Conservation (phyloP, 2,329 filamentous ascomycete species). For the Thelonectria olida region DNA sequence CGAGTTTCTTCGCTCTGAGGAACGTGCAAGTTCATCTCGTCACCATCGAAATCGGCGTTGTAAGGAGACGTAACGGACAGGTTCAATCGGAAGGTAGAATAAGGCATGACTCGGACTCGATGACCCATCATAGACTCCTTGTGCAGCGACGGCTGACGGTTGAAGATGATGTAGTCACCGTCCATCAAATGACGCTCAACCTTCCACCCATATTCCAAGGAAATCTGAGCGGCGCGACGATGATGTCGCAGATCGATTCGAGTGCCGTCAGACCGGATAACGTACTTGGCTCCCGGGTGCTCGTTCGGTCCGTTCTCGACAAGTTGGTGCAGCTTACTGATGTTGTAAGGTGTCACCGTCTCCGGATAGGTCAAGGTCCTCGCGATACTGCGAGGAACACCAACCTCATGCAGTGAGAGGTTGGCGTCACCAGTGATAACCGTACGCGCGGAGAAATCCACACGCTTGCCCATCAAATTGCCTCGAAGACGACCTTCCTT, state of each 20-base stretch:
- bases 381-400: constrained; percentile 93
- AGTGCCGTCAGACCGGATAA: constrained; percentile 92
- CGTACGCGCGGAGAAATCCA: constrained; percentile 98
- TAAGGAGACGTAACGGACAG: constrained; percentile 97
- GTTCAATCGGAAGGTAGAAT: constrained; percentile 97
- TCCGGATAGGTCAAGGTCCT: constrained; percentile 95
- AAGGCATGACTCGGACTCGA: constrained; percentile 96
- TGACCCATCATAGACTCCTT: constrained; percentile 99
- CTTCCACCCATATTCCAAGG: constrained; percentile 96
- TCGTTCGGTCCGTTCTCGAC: constrained; percentile 95
- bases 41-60: constrained; percentile 99
- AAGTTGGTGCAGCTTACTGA: constrained; percentile 86
- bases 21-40: constrained; percentile 99
- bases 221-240: constrained; percentile 85
- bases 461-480: constrained; percentile 99
- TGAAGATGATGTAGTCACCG: constrained; percentile 99
- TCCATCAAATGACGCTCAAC: constrained; percentile 97
- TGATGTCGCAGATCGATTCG: constrained; percentile 95
- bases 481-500: constrained; percentile 98
- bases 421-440: constrained; percentile 99
- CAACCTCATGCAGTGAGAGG: constrained; percentile 94
- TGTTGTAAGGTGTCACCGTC: constrained; percentile 97
- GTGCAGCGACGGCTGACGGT: constrained; percentile 97
- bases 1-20: constrained; percentile 97
- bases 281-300: constrained; percentile 95